Evolutionary conservation across 257 asterid genomes (phyloP).

Genomic region (Paraleonurus japonicus): DNA sequence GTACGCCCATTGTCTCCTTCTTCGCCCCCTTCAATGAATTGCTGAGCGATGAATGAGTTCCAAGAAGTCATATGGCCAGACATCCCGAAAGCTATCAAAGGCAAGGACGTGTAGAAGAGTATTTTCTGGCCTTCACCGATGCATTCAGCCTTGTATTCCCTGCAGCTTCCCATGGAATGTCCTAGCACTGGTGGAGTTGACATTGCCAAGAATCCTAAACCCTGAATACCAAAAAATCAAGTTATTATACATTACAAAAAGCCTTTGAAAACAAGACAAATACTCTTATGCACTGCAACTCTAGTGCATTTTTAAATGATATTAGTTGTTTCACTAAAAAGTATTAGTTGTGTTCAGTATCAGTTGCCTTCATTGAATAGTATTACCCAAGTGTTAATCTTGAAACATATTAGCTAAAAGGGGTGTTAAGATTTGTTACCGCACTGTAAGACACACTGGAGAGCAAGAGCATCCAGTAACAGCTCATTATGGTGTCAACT

Average conservation of each 20-base stretch:
- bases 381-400: too few relatives aligned
- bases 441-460: constrained; percentile 29
- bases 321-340: too few relatives aligned
- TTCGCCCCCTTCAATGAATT: constrained; percentile 6
- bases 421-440: constrained; percentile 5
- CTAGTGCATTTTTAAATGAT: too few relatives aligned
- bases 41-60: constrained; percentile 36
- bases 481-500: constrained; percentile 20
- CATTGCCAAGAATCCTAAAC: constrained; percentile 39
- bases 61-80: constrained; percentile 34
- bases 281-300: too few relatives aligned
- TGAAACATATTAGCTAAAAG: neutral
- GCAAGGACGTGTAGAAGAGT: constrained; percentile 33
- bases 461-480: constrained; percentile 31
- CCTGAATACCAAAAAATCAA: constrained; percentile 17
- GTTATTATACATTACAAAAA: neutral
- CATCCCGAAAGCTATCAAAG: constrained; percentile 39
- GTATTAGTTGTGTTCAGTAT: too few relatives aligned
- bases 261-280: neutral
- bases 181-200: constrained; percentile 46
- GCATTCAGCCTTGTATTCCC: constrained; percentile 36
- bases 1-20: constrained; percentile 1
- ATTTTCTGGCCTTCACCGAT: constrained; percentile 30
- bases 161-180: constrained; percentile 21
- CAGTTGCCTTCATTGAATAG: too few relatives aligned